Base-by-base conservation (phyloP, 805 yeast species). In the Metschnikowia hibisci region DNA sequence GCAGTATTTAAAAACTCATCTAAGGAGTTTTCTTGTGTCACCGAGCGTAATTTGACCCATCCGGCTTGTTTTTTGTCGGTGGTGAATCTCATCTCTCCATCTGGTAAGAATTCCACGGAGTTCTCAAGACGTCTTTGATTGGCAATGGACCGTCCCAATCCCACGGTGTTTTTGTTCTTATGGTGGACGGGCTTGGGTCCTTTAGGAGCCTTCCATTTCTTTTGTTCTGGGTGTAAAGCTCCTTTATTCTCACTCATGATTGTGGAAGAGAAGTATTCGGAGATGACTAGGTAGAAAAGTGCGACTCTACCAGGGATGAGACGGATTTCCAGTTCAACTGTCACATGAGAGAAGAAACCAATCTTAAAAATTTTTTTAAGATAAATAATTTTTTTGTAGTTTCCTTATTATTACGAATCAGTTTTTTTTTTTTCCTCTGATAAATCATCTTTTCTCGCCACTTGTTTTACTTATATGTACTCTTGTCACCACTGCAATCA, bases 1-100 rank as follows among this genome's bases (percentile, higher is more conserved):
- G 99, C 99, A 6, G 97, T 91, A 58, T 82, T 84, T 57, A 93
- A 76, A 63, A 93, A 90, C 66, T 93, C 99, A 66, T 93, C 98
- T 44, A 93, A 67, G 1, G 97, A 84, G 53, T 84, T 80, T 62
- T 93, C 98, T 57, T 93, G 98, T 0, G 98, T 93, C 12, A 93
- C 95, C 2, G 97, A 89, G 61, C 93, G 79, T 58, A 93, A 69
- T 51, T 89, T 87, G 40, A 87, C 95, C 95, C 96, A 88, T 48
- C 76, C 77, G 11, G 88, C 95, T 59, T 87, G 95, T 53, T 80
- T 86, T 53, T 82, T 83, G 49, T 81, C 84, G 0, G 96, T 88
- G 14, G 95, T 86, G 63, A 88, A 89, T 56, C 96, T 73, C 79
- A 87, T 77, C 57, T 86, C 95, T 52, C 95, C 95, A 67, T 84